Evolutionary conservation across 2,329 filamentous ascomycete species (phyloP), one percentile per base, ranked within the genome.

Genomic region (Scedosporium minutisporum): DNA sequence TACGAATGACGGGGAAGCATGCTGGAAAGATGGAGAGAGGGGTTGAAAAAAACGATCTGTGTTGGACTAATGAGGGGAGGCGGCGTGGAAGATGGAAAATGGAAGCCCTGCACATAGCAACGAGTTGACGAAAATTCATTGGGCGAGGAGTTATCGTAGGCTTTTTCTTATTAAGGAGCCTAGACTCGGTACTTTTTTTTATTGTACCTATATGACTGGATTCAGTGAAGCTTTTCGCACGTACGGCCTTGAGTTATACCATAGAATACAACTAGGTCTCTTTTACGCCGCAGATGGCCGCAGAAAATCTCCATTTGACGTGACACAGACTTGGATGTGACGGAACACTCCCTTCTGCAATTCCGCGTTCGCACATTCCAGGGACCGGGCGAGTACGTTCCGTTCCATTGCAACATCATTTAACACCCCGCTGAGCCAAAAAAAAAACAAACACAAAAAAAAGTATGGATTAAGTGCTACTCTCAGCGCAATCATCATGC

Each of bases 81-180:
- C 12, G 44, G 44, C 23, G 51, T 23, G 51, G 18, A 27, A 10
- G 51, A 23, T 14, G 51, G 18, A 16, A 23, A 9, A 23, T 27
- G 33, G 33, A 38, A 38, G 51, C 51, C 12, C 18, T 27, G 51
- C 51, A 55, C 44, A 48, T 48, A 55, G 51, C 51, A 27, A 55
- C 51, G 51, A 55, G 23, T 27, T 55, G 51, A 55, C 51, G 51
- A 55, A 55, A 55, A 55, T 23, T 55, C 51, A 55, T 55, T 55
- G 51, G 51, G 51, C 51, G 51, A 55, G 51, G 51, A 55, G 51
- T 55, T 55, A 21, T 29, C 18, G 29, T 55, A 55, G 51, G 51
- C 51, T 27, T 55, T 55, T 48, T 23, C 16, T 48, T 12, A 55
- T 55, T 53, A 55, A 55, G 51, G 23, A 55, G 51, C 21, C 51